Evolutionary conservation across 768 basidiomycete species (phyloP), one percentile per base, ranked within the genome.

Genomic region (Gloeostereum incarnatum): DNA sequence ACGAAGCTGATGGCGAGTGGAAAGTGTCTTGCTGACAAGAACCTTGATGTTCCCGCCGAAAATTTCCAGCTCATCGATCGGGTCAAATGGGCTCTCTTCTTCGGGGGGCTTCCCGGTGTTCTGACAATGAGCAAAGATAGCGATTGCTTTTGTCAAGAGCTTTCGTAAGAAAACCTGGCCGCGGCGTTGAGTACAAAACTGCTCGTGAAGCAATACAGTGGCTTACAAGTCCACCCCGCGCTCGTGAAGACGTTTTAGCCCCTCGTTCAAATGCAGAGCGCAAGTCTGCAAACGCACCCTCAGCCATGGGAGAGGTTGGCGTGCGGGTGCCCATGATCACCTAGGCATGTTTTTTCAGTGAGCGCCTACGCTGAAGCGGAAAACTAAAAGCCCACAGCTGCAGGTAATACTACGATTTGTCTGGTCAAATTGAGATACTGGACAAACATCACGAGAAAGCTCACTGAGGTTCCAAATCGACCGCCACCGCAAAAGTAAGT

Each of bases 11-110:
- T 17, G 37, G 2, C 37, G 10, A 7, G 17, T 50, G 3, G 55
- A 56, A 27, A 67, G 57, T 31, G 65, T 55, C 45, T 59, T 66
- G 54, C 55, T 65, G 31, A 66, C 59, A 19, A 68, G 40, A 23
- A 68, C 51, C 30, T 59, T 57, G 4, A 67, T 68, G 44, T 66
- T 63, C 3, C 66, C 66, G 14, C 63, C 66, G 23, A 69, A 68
- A 33, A 69, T 59, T 13, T 68, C 63, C 24, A 68, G 60, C 33
- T 67, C 40, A 21, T 35, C 57, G 13, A 63, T 56, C 11, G 55
- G 48, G 49, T 53, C 17, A 53, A 49, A 36, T 41, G 20, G 41
- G 4, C 20, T 17, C 20, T 36, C 20, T 14, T 27, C 18, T 30
- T 18, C 19, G 5, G 16, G 25, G 13, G 57, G 59, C 34, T 46